phyloP scores from a whole-genome alignment of 2,329 filamentous ascomycete species.

The Zasmidium citrigriseum region DNA sequence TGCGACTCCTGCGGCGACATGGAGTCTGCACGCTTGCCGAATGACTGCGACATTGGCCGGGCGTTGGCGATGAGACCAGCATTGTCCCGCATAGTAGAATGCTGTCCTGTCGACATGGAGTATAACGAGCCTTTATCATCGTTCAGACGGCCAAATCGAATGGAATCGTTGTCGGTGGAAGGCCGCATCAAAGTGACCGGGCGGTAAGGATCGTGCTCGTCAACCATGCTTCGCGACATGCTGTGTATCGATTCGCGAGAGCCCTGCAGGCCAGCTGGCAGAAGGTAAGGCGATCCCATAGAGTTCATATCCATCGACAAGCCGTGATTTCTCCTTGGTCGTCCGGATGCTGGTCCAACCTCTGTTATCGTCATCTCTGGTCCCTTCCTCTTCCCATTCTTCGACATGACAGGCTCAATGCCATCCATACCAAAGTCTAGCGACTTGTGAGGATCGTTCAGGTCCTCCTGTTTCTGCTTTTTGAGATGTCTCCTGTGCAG shows the following conservation, averaged over 20 bases:
- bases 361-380: slow-evolving; percentile 62
- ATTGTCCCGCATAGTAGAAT: slow-evolving; percentile 41
- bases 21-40: slow-evolving; percentile 43
- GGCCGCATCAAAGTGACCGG: slow-evolving; percentile 58
- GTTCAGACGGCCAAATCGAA: slow-evolving; percentile 21
- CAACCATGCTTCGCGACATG: slow-evolving; percentile 72
- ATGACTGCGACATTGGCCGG: slow-evolving; percentile 58
- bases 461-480: slow-evolving; percentile 74
- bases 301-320: slow-evolving; percentile 60
- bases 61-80: slow-evolving; percentile 59
- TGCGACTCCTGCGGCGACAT: slow-evolving; percentile 24
- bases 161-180: slow-evolving; percentile 42
- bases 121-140: slow-evolving; percentile 52
- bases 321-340: slow-evolving; percentile 43
- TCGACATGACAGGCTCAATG: slow-evolving; percentile 18
- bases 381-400: slow-evolving; percentile 38
- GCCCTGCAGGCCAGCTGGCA: slow-evolving; percentile 76
- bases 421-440: slow-evolving; percentile 87
- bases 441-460: slow-evolving; percentile 82
- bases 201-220: slow-evolving; percentile 83
- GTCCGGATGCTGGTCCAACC: slow-evolving; percentile 22
- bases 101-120: slow-evolving; percentile 50
- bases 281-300: slow-evolving; percentile 82
- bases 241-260: slow-evolving; percentile 87
- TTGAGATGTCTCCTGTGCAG: slow-evolving; percentile 77